These are phyloP conservation scores for Phanerodontia chrysosporium DNA, from an alignment of 768 basidiomycete genomes.

Conservation along the genomic window DNA sequence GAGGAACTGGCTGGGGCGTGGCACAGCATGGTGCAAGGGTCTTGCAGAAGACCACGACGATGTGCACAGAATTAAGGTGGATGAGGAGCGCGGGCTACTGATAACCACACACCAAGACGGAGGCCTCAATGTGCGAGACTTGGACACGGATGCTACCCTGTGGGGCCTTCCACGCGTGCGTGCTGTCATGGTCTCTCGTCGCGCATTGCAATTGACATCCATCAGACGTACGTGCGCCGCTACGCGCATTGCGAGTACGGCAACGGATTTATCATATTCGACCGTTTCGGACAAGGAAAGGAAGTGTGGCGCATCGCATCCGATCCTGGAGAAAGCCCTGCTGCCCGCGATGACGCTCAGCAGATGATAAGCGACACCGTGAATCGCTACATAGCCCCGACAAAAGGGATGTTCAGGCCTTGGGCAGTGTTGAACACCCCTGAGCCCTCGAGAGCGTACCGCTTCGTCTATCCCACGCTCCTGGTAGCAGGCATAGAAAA, in stretches of 20 bases:
- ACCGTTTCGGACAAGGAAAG: slow-evolving; percentile 49
- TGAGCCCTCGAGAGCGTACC: slow-evolving; percentile 45
- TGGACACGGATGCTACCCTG: slow-evolving; percentile 43
- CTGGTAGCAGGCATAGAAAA: slow-evolving; percentile 40
- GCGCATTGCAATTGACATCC: not conserved
- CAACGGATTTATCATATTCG: slow-evolving; percentile 67
- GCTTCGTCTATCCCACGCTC: slow-evolving; percentile 65
- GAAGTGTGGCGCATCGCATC: slow-evolving; percentile 65
- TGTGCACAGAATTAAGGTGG: slow-evolving; percentile 76
- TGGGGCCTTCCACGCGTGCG: slow-evolving; percentile 61
- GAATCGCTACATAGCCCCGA: slow-evolving; percentile 13
- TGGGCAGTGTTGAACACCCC: slow-evolving; percentile 56
- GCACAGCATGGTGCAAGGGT: slow-evolving; percentile 34
- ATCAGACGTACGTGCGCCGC: slow-evolving; percentile 44
- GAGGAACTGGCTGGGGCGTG: slow-evolving; percentile 53
- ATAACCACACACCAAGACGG: slow-evolving; percentile 54
- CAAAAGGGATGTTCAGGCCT: slow-evolving; percentile 53
- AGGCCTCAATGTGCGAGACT: slow-evolving; percentile 55
- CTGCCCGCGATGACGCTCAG: slow-evolving; percentile 18
- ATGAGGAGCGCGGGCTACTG: slow-evolving; percentile 54
- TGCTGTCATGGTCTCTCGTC: not conserved
- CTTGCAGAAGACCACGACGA: slow-evolving; percentile 30
- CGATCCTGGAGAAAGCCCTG: slow-evolving; percentile 23
- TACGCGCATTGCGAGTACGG: slow-evolving; percentile 74
- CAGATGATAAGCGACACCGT: slow-evolving; percentile 19